Evolutionary conservation across 2,329 filamentous ascomycete genomes (phyloP).

Genomic region (Cladophialophora carrionii): DNA sequence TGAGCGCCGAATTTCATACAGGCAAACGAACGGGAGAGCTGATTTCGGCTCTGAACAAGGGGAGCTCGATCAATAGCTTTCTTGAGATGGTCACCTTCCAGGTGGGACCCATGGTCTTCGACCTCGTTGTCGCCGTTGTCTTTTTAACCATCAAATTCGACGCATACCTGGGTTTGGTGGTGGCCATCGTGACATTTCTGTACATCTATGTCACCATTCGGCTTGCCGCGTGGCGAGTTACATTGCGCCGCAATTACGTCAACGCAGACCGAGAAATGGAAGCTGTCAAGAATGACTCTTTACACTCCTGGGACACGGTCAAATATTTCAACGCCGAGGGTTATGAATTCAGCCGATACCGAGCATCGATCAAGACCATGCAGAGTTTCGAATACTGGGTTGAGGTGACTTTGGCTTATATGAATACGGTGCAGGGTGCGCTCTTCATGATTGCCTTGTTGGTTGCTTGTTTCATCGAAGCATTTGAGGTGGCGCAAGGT

Average conservation of each 20-base stretch:
- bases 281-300: constrained; percentile 97
- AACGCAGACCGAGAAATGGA: constrained; percentile 94
- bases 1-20: constrained; percentile 94
- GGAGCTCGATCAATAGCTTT: constrained; percentile 93
- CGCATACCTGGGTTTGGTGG: constrained; percentile 85
- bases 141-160: constrained; percentile 81
- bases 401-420: constrained; percentile 73
- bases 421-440: constrained; percentile 79
- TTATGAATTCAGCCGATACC: constrained; percentile 76
- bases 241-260: constrained; percentile 89
- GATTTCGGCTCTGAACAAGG: constrained; percentile 92
- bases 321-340: constrained; percentile 87
- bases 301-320: constrained; percentile 96
- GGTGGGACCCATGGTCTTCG: constrained; percentile 90
- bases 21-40: constrained; percentile 97
- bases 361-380: constrained; percentile 69
- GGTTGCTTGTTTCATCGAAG: constrained; percentile 71
- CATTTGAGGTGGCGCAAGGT: constrained; percentile 73
- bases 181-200: constrained; percentile 88
- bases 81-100: constrained; percentile 96
- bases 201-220: constrained; percentile 96
- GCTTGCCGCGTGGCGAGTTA: constrained; percentile 89
- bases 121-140: constrained; percentile 80
- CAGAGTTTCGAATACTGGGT: constrained; percentile 77
- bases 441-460: constrained; percentile 79